phyloP scores from a whole-genome alignment of 2,329 filamentous ascomycete species.

The Calonectria honghensis region DNA sequence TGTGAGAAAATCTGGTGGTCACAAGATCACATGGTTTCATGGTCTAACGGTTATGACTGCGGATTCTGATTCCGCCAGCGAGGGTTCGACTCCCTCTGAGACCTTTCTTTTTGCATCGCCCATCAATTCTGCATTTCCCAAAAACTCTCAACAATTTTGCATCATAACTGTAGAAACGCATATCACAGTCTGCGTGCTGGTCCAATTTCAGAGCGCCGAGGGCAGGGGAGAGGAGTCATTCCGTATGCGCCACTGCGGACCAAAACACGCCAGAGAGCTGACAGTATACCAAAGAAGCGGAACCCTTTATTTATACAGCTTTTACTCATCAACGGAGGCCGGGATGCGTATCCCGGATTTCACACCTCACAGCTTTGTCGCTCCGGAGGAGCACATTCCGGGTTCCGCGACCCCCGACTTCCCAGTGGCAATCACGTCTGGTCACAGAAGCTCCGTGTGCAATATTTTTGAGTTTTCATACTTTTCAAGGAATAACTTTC shows the following conservation, averaged over 20 bases:
- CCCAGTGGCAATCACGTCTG: not conserved
- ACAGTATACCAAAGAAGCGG: too few species aligned
- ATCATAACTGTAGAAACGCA: not conserved
- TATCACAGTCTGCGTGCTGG: too few species aligned
- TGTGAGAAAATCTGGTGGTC: too few species aligned
- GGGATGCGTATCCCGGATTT: not conserved
- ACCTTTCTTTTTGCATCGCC: not conserved
- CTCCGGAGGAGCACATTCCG: not conserved
- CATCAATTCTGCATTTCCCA: not conserved
- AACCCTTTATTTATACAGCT: not conserved
- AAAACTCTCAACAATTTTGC: too few species aligned
- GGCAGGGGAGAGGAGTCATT: too few species aligned
- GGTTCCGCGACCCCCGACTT: not conserved
- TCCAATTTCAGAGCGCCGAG: too few species aligned
- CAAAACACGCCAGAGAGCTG: too few species aligned
- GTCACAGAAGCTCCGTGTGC: not conserved
- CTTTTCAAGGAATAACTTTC: not conserved
- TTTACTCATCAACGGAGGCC: not conserved
- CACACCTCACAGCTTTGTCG: not conserved
- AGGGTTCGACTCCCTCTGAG: constrained; percentile 5
- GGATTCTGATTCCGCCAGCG: constrained; percentile 5
- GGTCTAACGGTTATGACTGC: constrained; percentile 5
- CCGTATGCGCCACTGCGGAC: too few species aligned
- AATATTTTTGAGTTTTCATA: too few species aligned
- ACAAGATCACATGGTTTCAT: not conserved